phyloP scores from a whole-genome alignment of 495 filamentous ascomycete species.

The Aspergillus baeticus region DNA sequence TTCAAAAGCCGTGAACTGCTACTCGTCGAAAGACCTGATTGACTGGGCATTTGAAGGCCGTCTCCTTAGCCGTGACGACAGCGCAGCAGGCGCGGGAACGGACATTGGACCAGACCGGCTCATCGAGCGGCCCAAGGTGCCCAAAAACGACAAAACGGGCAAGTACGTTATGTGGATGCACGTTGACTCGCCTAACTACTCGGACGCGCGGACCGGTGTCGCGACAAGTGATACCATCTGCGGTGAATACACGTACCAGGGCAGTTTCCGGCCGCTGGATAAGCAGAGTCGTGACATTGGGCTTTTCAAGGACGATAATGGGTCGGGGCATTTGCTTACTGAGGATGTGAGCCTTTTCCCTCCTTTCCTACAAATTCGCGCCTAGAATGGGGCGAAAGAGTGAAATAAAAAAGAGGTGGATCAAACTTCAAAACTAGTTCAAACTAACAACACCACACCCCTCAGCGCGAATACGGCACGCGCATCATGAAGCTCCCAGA shows the following conservation, averaged over 20 bases:
- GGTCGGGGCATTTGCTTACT: constrained; percentile 57
- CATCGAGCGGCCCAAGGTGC: constrained; percentile 65
- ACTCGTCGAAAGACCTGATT: constrained; percentile 48
- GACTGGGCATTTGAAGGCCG: constrained; percentile 60
- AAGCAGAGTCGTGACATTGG: constrained; percentile 60
- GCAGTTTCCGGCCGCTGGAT: constrained; percentile 41
- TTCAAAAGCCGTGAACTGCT: constrained; percentile 63
- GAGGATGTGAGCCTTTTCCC: constrained; percentile 52
- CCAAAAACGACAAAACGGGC: constrained; percentile 52
- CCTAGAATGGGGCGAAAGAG: too few species aligned
- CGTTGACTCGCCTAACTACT: constrained; percentile 61
- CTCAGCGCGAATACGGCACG: constrained; percentile 14
- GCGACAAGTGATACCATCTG: constrained; percentile 58
- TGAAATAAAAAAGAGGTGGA: too few species aligned
- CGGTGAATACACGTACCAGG: constrained; percentile 37
- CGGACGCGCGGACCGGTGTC: constrained; percentile 63
- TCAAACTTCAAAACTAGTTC: too few species aligned
- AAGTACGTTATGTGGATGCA: constrained; percentile 66
- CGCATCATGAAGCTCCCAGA: constrained; percentile 12
- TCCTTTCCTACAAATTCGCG: too few species aligned
- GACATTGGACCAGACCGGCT: constrained; percentile 62
- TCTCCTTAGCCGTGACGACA: constrained; percentile 44
- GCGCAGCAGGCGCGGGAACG: too few species aligned
- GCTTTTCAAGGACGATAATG: constrained; percentile 60
- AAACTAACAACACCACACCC: background rate